Conservation (phyloP, 78 protist genomes). For the Dictyostelium discoideum region DNA sequence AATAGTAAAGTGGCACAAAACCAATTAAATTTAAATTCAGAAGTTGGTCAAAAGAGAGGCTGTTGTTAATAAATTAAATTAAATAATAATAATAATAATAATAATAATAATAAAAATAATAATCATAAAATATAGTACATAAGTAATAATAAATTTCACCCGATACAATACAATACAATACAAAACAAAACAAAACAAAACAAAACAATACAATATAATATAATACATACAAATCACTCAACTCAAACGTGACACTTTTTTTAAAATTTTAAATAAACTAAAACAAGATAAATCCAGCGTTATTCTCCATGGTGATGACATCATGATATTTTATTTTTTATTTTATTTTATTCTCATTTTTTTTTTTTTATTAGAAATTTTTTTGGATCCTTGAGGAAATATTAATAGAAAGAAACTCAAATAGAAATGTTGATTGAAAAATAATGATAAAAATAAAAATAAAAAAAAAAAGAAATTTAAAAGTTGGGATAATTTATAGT, state of each 20-base stretch:
- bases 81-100: background rate
- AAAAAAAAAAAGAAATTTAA: too few species aligned
- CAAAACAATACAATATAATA: background rate
- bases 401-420: too few species aligned
- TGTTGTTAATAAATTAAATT: background rate
- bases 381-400: background rate
- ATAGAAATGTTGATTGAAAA: too few species aligned
- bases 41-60: background rate
- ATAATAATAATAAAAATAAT: background rate
- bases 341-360: too few species aligned
- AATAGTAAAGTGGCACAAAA: background rate
- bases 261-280: background rate
- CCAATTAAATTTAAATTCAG: slow-evolving; percentile 12
- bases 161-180: background rate
- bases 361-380: too few species aligned
- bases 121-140: background rate
- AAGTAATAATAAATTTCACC: background rate
- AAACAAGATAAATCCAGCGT: background rate
- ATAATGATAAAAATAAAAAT: too few species aligned
- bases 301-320: too few species aligned
- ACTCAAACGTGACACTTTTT: background rate
- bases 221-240: background rate
- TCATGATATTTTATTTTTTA: too few species aligned
- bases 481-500: too few species aligned
- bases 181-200: background rate